phyloP scores from a whole-genome alignment of 2,329 filamentous ascomycete genomes.

The Fusarium liriodendri region DNA sequence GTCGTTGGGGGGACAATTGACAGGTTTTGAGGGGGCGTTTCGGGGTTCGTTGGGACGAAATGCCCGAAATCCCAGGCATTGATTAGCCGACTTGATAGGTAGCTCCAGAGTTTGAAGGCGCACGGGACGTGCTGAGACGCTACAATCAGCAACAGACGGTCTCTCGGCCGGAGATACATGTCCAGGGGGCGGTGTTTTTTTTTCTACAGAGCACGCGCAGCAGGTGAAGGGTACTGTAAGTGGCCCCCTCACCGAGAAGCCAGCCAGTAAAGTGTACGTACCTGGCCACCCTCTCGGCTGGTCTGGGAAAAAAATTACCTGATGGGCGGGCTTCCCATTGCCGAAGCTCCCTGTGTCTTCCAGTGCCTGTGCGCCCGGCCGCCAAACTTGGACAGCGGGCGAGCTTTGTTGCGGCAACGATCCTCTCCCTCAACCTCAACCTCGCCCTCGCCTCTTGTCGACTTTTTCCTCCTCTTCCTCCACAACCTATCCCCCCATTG shows the following conservation, averaged over 20 bases:
- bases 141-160: not conserved
- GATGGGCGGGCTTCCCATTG: constrained; percentile 38
- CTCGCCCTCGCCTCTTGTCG: constrained; percentile 30
- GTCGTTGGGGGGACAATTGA: constrained; percentile 23
- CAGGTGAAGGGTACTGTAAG: constrained; percentile 26
- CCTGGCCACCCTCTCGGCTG: constrained; percentile 19
- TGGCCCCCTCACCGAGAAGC: constrained; percentile 15
- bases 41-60: constrained; percentile 34
- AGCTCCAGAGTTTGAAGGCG: constrained; percentile 11
- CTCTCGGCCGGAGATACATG: constrained; percentile 39
- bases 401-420: constrained; percentile 41
- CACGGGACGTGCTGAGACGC: not conserved
- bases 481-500: constrained; percentile 43
- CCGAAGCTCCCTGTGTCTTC: constrained; percentile 40
- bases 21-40: constrained; percentile 26
- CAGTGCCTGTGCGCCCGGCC: constrained; percentile 25
- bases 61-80: constrained; percentile 30
- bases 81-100: constrained; percentile 20
- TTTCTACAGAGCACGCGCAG: constrained; percentile 5
- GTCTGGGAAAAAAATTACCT: constrained; percentile 40
- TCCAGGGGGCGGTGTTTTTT: constrained; percentile 29
- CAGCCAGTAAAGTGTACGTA: constrained; percentile 18
- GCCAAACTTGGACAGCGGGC: constrained; percentile 33
- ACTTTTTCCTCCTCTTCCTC: constrained; percentile 37
- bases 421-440: constrained; percentile 42